Conservation (phyloP, 78 protist genomes). For the Bigelowiella natans region DNA sequence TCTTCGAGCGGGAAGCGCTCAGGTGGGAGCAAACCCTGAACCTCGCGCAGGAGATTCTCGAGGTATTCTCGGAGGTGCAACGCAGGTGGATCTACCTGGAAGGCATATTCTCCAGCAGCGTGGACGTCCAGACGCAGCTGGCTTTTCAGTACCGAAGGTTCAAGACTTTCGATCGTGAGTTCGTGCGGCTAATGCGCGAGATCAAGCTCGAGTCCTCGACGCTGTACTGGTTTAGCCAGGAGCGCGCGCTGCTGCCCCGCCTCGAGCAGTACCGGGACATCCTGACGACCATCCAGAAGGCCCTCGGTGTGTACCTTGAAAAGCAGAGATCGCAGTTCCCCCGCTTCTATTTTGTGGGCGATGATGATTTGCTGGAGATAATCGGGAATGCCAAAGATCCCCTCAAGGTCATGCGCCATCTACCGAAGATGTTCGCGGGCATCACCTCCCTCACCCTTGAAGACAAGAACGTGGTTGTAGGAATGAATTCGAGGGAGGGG, state of each 20-base stretch:
- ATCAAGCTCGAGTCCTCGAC: background rate
- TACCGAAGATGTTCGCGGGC: constrained; percentile 20
- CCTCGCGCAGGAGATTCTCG: background rate
- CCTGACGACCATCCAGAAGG: constrained; percentile 17
- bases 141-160: background rate
- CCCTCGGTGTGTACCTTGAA: constrained; percentile 24
- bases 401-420: constrained; percentile 1
- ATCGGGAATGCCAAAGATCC: constrained; percentile 23
- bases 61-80: constrained; percentile 11
- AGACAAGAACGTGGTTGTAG: background rate
- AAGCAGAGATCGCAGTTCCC: constrained; percentile 24
- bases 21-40: constrained; percentile 2
- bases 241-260: background rate
- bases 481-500: constrained; percentile 51
- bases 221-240: background rate
- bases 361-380: constrained; percentile 33
- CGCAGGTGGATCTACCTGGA: constrained; percentile 15
- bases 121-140: constrained; percentile 4
- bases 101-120: constrained; percentile 7
- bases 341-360: constrained; percentile 40
- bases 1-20: background rate
- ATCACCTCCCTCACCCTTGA: background rate
- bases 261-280: background rate
- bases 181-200: constrained; percentile 2
- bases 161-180: constrained; percentile 8